Conservation (phyloP, 108 stramenopile species). For the Nitzschia sp. region DNA sequence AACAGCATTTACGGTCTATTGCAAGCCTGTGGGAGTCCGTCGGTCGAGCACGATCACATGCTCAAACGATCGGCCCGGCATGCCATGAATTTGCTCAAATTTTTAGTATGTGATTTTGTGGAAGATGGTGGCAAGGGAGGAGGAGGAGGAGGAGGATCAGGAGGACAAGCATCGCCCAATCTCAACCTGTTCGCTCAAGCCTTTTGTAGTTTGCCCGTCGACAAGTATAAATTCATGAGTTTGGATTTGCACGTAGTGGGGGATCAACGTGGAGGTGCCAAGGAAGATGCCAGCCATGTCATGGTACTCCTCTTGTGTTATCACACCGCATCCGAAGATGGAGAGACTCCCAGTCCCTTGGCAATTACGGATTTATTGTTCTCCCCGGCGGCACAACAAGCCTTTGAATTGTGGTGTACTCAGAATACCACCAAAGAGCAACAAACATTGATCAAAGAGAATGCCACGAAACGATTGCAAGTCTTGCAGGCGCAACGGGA, state of each 20-base stretch:
- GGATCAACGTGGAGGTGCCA: conserved; percentile 67
- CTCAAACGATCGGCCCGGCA: conserved; percentile 75
- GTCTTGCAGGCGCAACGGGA: conserved; percentile 13
- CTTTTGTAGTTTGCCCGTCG: conserved; percentile 56
- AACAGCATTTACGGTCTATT: conserved; percentile 70
- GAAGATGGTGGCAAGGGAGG: conserved; percentile 39
- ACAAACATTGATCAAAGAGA: conserved; percentile 55
- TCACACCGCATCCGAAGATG: conserved; percentile 72
- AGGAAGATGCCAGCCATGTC: conserved; percentile 76
- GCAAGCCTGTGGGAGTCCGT: conserved; percentile 74
- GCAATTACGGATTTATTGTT: conserved; percentile 61
- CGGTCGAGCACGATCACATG: conserved; percentile 62
- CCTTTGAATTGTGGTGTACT: conserved; percentile 72
- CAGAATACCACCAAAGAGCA: conserved; percentile 50
- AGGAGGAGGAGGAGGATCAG: not conserved
- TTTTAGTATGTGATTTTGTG: conserved; percentile 64
- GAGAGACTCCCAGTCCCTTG: conserved; percentile 57
- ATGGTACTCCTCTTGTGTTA: conserved; percentile 66
- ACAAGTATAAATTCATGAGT: conserved; percentile 53
- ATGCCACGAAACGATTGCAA: conserved; percentile 40
- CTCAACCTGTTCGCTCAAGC: conserved; percentile 68
- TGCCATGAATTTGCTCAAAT: conserved; percentile 75
- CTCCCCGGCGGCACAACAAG: conserved; percentile 41
- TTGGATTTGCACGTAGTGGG: conserved; percentile 73
- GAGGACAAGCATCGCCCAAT: too few relatives aligned